phyloP scores from a whole-genome alignment of 1,284 basidiomycete species.

The Xanthoconium separans region DNA sequence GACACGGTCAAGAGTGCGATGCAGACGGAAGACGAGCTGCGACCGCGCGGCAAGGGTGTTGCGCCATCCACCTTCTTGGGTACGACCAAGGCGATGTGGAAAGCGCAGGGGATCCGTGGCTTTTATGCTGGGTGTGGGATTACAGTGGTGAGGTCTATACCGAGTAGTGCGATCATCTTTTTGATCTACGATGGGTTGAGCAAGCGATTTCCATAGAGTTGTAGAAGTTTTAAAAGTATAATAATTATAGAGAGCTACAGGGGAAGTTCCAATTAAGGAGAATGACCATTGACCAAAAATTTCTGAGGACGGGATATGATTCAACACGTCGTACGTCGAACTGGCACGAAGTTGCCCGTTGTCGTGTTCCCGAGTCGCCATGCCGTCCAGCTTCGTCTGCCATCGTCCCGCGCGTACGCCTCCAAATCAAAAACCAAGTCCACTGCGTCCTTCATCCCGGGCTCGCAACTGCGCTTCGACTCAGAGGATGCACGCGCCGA shows the following conservation, averaged over 20 bases:
- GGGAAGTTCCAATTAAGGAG: neutral
- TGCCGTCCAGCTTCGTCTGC: neutral
- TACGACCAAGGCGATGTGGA: slow-evolving; percentile 77
- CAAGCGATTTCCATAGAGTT: slow-evolving; percentile 47
- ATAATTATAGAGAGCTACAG: too few species aligned
- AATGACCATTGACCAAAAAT: neutral
- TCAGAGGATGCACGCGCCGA: slow-evolving; percentile 49
- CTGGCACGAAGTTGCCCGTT: neutral
- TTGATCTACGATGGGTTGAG: slow-evolving; percentile 82
- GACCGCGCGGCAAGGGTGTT: slow-evolving; percentile 45
- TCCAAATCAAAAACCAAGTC: slow-evolving; percentile 40
- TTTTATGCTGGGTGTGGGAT: slow-evolving; percentile 96
- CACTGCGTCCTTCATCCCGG: slow-evolving; percentile 53
- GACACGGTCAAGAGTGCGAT: slow-evolving; percentile 95
- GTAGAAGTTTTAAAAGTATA: neutral
- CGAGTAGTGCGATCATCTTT: slow-evolving; percentile 91
- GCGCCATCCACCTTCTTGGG: slow-evolving; percentile 59
- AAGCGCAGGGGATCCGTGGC: slow-evolving; percentile 75
- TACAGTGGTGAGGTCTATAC: slow-evolving; percentile 84
- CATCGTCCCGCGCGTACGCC: slow-evolving; percentile 25
- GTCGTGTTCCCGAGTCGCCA: neutral
- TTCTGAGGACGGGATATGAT: neutral
- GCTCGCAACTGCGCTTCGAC: slow-evolving; percentile 54
- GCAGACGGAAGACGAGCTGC: slow-evolving; percentile 91
- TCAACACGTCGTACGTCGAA: slow-evolving; percentile 12